A percentile compares a stretch with the other conserved stretches of the same genome.
phyloP scores from a whole-genome alignment of 176 grass and related monocot genomes.

The Poa annua region DNA sequence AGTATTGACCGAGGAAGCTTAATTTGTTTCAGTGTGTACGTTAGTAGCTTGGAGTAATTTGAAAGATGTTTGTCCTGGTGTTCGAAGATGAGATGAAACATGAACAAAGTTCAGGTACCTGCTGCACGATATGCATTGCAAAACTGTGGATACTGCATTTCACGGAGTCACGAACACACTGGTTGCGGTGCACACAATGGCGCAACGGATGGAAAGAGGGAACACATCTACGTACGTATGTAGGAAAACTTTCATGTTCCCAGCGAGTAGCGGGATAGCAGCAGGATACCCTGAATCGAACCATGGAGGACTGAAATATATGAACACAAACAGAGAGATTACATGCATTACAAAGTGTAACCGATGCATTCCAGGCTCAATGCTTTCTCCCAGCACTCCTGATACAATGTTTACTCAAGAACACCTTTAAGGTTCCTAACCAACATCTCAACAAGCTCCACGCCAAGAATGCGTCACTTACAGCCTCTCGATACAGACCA shows the following conservation, averaged over 20 bases:
- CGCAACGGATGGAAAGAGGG: background rate
- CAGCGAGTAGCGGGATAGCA: constrained; percentile 1
- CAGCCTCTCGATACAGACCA: constrained; percentile 45
- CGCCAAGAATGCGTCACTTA: constrained; percentile 74
- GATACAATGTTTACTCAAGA: constrained; percentile 5
- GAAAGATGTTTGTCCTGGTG: background rate
- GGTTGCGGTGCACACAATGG: background rate
- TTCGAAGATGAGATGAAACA: background rate
- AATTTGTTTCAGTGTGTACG: background rate
- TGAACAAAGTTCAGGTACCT: background rate
- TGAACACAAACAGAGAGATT: constrained; percentile 15
- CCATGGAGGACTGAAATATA: background rate
- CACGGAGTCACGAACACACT: background rate
- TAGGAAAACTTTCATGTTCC: constrained; percentile 6
- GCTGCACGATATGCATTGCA: background rate
- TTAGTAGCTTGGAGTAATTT: background rate
- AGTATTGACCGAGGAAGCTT: background rate
- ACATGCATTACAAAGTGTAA: constrained; percentile 59
- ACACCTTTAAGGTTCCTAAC: constrained; percentile 37
- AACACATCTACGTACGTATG: background rate
- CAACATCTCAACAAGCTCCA: constrained; percentile 36
- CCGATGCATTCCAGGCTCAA: constrained; percentile 66
- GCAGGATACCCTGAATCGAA: background rate
- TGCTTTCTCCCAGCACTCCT: constrained; percentile 25
- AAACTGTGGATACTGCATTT: background rate